Conservation (phyloP, 768 basidiomycete genomes). For the Coprinellus aureogranulatus region DNA sequence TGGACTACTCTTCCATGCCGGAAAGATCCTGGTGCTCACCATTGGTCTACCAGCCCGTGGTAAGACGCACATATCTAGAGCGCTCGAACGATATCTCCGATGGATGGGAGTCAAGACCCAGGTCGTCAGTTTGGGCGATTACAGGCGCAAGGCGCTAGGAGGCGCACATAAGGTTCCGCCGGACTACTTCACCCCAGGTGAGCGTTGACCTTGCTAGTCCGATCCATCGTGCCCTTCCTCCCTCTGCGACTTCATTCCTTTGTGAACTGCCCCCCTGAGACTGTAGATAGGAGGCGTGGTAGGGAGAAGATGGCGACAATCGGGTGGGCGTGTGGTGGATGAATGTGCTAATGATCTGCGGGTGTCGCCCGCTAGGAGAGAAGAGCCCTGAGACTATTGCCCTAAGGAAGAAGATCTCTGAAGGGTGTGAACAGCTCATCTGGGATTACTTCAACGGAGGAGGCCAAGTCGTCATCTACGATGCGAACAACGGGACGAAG, state of each 20-base stretch:
- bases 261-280: no score
- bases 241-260: no score
- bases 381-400: slow-evolving; percentile 79
- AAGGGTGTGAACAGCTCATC: slow-evolving; percentile 86
- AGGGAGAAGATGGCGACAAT: no score
- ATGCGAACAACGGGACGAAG: slow-evolving; percentile 89
- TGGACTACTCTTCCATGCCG: slow-evolving; percentile 85
- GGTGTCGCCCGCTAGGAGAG: slow-evolving; percentile 48
- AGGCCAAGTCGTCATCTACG: slow-evolving; percentile 97
- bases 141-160: slow-evolving; percentile 85
- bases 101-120: slow-evolving; percentile 98
- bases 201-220: slow-evolving; percentile 16
- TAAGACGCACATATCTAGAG: slow-evolving; percentile 94
- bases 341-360: not conserved
- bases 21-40: slow-evolving; percentile 90
- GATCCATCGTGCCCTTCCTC: no score
- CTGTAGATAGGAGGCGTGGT: no score
- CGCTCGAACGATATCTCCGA: slow-evolving; percentile 93
- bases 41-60: slow-evolving; percentile 93
- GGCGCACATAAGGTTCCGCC: slow-evolving; percentile 83
- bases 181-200: slow-evolving; percentile 89
- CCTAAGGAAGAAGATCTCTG: slow-evolving; percentile 69
- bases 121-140: slow-evolving; percentile 94
- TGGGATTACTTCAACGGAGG: slow-evolving; percentile 83
- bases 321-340: not conserved